These are phyloP conservation scores for Leptodermis oblonga DNA, from an alignment of 257 asterid species.

Conservation along the genomic window DNA sequence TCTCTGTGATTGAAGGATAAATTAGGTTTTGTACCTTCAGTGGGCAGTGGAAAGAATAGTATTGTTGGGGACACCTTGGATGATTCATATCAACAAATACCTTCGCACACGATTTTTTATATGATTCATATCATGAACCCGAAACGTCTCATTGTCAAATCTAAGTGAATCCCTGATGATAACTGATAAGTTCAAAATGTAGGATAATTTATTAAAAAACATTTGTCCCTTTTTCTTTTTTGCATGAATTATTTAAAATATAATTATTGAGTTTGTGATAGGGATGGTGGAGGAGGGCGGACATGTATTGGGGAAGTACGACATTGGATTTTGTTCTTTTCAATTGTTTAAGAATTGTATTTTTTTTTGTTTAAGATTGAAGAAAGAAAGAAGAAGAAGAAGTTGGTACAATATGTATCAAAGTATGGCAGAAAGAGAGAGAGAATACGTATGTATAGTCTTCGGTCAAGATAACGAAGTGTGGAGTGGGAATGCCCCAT, in stretches of 20 bases:
- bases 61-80: conserved; percentile 17
- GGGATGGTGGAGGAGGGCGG: conserved; percentile 42
- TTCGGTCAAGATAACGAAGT: conserved; percentile 56
- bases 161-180: too few relatives aligned
- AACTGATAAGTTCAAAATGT: too few relatives aligned
- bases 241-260: too few relatives aligned
- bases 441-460: conserved; percentile 14
- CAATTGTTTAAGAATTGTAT: conserved; percentile 17
- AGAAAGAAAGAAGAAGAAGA: not conserved
- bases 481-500: conserved; percentile 71
- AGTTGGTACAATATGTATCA: conserved; percentile 16
- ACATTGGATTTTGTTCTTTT: conserved; percentile 31
- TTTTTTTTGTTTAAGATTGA: not conserved
- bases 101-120: too few relatives aligned
- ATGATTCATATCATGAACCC: too few relatives aligned
- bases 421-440: conserved; percentile 35
- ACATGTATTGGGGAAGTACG: conserved; percentile 25
- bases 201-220: too few relatives aligned
- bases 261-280: conserved; percentile 13
- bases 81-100: too few relatives aligned
- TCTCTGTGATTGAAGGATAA: conserved; percentile 17
- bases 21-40: conserved; percentile 15
- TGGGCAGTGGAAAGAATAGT: conserved; percentile 18
- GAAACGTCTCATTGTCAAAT: too few relatives aligned
- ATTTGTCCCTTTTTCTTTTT: too few relatives aligned